Percentiles rank a stretch among this genome's conserved stretches.
Evolutionary conservation across 2,329 filamentous ascomycete species (phyloP).

Genomic region (Botrytis elliptica): DNA sequence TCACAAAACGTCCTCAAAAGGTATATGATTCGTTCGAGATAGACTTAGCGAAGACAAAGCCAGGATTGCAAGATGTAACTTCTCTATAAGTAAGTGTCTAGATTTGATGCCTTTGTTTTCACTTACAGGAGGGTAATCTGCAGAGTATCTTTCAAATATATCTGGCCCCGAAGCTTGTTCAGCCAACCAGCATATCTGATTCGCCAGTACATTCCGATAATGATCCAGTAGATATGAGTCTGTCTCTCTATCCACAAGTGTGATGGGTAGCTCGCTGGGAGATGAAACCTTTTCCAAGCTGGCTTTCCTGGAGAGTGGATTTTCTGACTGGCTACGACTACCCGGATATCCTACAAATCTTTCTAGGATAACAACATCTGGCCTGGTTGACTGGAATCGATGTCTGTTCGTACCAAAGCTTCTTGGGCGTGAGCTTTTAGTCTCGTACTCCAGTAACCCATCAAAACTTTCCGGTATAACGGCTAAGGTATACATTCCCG

Average conservation of each 20-base stretch:
- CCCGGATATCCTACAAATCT: not conserved
- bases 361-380: not conserved
- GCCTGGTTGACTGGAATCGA: not conserved
- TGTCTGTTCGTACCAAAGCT: not conserved
- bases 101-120: not conserved
- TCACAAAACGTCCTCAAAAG: constrained; percentile 14
- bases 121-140: constrained; percentile 12
- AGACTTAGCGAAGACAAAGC: constrained; percentile 15
- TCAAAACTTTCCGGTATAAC: constrained; percentile 55
- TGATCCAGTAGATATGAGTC: constrained; percentile 29
- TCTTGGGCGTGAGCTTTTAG: constrained; percentile 21
- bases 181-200: constrained; percentile 26
- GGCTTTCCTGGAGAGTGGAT: not conserved
- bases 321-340: not conserved
- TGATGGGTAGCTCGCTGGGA: not conserved
- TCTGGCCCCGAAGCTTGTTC: not conserved
- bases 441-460: constrained; percentile 50
- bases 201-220: constrained; percentile 36
- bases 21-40: constrained; percentile 20
- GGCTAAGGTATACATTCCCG: constrained; percentile 56
- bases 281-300: not conserved
- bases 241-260: not conserved
- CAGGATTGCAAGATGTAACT: constrained; percentile 15
- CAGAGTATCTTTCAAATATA: not conserved
- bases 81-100: not conserved